Evolutionary conservation across 371 early-diverging fungal genomes (phyloP).

Genomic region (Basidiobolus meristosporus): DNA sequence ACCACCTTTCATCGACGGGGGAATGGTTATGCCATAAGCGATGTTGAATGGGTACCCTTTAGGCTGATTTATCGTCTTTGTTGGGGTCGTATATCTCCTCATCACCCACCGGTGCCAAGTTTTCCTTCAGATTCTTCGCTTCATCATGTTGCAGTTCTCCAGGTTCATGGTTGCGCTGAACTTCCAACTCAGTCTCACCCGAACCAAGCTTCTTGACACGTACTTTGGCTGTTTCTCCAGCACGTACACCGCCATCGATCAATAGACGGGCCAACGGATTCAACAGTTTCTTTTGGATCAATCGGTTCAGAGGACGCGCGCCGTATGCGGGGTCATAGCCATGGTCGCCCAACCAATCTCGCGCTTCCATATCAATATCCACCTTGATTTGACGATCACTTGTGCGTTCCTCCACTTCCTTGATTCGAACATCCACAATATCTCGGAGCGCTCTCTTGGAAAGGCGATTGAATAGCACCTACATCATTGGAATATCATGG

Average conservation of each 20-base stretch:
- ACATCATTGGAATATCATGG: too few relatives aligned
- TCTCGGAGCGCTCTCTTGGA: conserved; percentile 36
- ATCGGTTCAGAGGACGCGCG: conserved; percentile 27
- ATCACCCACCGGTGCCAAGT: too few relatives aligned
- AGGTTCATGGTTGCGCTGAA: background rate
- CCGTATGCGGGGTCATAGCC: conserved; percentile 80
- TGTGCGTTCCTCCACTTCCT: conserved; percentile 52
- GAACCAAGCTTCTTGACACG: background rate
- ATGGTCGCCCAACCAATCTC: conserved; percentile 53
- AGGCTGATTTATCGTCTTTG: too few relatives aligned
- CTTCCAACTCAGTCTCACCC: background rate
- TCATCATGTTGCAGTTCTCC: too few relatives aligned
- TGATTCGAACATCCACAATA: conserved; percentile 71
- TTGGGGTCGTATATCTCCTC: too few relatives aligned
- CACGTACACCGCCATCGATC: conserved; percentile 12
- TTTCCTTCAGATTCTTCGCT: too few relatives aligned
- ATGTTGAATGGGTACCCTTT: too few relatives aligned
- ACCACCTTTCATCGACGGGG: too few relatives aligned
- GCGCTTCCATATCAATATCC: conserved; percentile 38
- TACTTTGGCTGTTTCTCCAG: conserved; percentile 4
- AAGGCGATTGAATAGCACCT: conserved; percentile 67
- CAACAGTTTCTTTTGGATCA: conserved; percentile 58
- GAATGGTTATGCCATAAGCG: too few relatives aligned
- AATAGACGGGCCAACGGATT: conserved; percentile 62
- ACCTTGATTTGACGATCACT: conserved; percentile 49